Conservation (phyloP, 192 early-diverging fungal genomes). For the Powellomyces hirtus region DNA sequence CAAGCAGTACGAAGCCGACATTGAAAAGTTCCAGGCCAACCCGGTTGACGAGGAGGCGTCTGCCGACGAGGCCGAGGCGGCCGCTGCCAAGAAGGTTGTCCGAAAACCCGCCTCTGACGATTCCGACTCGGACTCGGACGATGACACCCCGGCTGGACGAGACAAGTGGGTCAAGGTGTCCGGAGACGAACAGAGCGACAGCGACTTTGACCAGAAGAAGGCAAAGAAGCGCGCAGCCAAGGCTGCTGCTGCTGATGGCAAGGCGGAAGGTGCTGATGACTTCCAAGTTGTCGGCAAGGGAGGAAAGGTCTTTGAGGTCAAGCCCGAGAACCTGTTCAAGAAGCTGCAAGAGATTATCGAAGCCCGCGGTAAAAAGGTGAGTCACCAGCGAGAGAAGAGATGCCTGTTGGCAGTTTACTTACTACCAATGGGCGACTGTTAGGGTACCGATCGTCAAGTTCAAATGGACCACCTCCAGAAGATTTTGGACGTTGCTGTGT, state of each 20-base stretch:
- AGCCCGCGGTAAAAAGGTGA: constrained; percentile 87
- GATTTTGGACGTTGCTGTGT: constrained; percentile 61
- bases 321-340: constrained; percentile 78
- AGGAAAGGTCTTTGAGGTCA: constrained; percentile 57
- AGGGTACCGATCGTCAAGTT: constrained; percentile 83
- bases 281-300: constrained; percentile 54
- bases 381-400: background rate
- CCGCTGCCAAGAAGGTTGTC: constrained; percentile 20
- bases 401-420: background rate
- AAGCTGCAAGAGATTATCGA: constrained; percentile 73
- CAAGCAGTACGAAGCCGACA: constrained; percentile 70
- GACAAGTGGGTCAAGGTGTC: constrained; percentile 36
- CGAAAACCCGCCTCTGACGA: constrained; percentile 47
- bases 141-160: constrained; percentile 65
- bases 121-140: constrained; percentile 39
- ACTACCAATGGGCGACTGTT: background rate
- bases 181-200: background rate
- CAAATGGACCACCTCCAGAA: constrained; percentile 68
- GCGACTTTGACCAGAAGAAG: constrained; percentile 23
- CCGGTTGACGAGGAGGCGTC: constrained; percentile 54
- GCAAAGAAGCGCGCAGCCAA: constrained; percentile 13
- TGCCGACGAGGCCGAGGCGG: constrained; percentile 40
- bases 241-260: constrained; percentile 14
- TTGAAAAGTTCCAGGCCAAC: constrained; percentile 62
- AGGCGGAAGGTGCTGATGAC: constrained; percentile 31